phyloP scores from a whole-genome alignment of 2,329 filamentous ascomycete species.

The Grosmannia clavigera region DNA sequence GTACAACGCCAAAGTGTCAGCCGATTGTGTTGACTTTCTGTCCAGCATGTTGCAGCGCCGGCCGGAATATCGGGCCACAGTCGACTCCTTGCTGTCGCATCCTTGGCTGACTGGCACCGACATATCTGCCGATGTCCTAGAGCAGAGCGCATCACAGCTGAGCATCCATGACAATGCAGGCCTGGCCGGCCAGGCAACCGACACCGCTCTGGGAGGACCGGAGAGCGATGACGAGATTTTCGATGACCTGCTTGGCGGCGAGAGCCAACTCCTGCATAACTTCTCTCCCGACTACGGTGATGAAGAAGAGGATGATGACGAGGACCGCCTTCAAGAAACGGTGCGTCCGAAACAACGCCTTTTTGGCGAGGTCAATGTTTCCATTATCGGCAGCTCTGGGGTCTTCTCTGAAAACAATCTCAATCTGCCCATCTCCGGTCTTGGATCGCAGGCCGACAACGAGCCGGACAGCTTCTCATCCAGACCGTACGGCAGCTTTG shows the following conservation, averaged over 20 bases:
- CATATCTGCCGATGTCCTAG: conserved; percentile 51
- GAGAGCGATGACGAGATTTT: conserved; percentile 19
- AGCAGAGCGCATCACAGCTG: conserved; percentile 48
- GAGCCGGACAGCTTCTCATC: conserved; percentile 23
- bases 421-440: conserved; percentile 30
- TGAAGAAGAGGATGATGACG: conserved; percentile 2
- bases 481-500: conserved; percentile 34
- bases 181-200: not conserved
- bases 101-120: conserved; percentile 49
- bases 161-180: conserved; percentile 33
- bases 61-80: conserved; percentile 63
- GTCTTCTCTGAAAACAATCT: conserved; percentile 34
- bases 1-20: conserved; percentile 43
- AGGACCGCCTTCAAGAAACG: conserved; percentile 10
- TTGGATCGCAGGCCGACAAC: conserved; percentile 10
- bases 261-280: conserved; percentile 16
- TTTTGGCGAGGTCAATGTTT: conserved; percentile 44
- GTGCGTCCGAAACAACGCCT: conserved; percentile 22
- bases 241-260: conserved; percentile 15
- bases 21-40: conserved; percentile 61
- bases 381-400: conserved; percentile 41
- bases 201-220: conserved; percentile 4
- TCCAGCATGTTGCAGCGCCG: conserved; percentile 69
- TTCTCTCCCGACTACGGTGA: conserved; percentile 16
- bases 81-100: conserved; percentile 56